These are phyloP conservation scores for Blastobotrys capitulatus DNA, from an alignment of 1,139 yeast genomes.

Conservation along the genomic window DNA sequence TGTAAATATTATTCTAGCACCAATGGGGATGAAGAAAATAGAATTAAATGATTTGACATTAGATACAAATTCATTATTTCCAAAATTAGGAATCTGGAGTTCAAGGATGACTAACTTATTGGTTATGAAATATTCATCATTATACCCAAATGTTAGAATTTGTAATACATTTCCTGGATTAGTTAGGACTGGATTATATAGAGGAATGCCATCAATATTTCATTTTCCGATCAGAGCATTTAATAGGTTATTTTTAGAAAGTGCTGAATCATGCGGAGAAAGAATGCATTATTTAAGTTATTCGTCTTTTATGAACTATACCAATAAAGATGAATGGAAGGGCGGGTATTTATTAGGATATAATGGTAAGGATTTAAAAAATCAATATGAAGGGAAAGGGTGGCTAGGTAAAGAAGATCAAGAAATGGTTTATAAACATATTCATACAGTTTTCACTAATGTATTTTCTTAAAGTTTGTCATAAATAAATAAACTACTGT, in stretches of 20 bases:
- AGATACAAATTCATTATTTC: conserved; percentile 10
- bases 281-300: conserved; percentile 22
- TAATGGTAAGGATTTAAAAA: neutral
- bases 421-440: conserved; percentile 1
- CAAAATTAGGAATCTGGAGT: conserved; percentile 4
- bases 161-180: conserved; percentile 29
- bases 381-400: neutral
- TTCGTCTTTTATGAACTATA: conserved; percentile 16
- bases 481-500: too few species aligned
- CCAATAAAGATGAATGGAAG: neutral
- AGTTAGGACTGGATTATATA: conserved; percentile 23
- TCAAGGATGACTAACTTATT: conserved; percentile 18
- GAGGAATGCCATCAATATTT: conserved; percentile 25
- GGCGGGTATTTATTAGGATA: conserved; percentile 21
- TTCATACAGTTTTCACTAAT: neutral
- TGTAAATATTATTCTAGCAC: conserved; percentile 26
- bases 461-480: neutral
- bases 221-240: conserved; percentile 13
- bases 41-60: conserved; percentile 26
- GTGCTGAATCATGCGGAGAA: conserved; percentile 22
- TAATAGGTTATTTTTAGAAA: conserved; percentile 9
- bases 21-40: conserved; percentile 23
- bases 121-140: conserved; percentile 21
- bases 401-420: neutral
- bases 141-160: conserved; percentile 27